Evolutionary conservation across 805 yeast species (phyloP), one percentile per base, ranked within the genome.

Genomic region (Metschnikowia corniflorae): DNA sequence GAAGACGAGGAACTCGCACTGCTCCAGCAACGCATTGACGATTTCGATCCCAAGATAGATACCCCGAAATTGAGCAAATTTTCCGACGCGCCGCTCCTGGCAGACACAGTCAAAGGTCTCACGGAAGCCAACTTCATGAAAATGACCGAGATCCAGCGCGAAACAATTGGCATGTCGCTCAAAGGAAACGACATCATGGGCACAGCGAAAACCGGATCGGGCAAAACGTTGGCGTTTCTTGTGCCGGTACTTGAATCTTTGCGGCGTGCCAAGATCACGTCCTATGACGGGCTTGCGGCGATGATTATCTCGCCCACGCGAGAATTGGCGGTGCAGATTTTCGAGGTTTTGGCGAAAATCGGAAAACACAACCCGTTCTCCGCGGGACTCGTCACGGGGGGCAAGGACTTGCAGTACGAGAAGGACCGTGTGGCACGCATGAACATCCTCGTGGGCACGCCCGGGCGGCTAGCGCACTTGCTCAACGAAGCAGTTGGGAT

Each of bases 311-410:
- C 95, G 1, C 96, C 97, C 4, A 88, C 96, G 0, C 74, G 97
- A 58, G 97, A 88, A 54, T 63, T 88, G 49, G 96, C 96, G 0
- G 80, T 86, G 44, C 97, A 88, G 61, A 88, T 82, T 17, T 88
- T 88, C 51, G 95, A 87, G 53, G 96, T 88, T 4, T 62, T 88
- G 42, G 68, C 80, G n/a, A 83, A 80, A 49, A 80, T 88, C 35
- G 97, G 96, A 16, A 75, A 79, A 29, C 70, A 76, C 47, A 81
- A 80, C 47, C 64, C 78, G 3, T 81, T 88, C 42, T 82, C 94
- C 6, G 96, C 96, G 1, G 96, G 96, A 41, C 67, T 88, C 42
- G 91, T 89, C 8, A 88, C 89, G 51, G 97, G 97, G 33, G 97
- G 97, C 25, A 87, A 89, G 55, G 95, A 87, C 55, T 83, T 84